Conservation (phyloP, 495 filamentous ascomycete genomes). For the Schizothecium vesticola region DNA sequence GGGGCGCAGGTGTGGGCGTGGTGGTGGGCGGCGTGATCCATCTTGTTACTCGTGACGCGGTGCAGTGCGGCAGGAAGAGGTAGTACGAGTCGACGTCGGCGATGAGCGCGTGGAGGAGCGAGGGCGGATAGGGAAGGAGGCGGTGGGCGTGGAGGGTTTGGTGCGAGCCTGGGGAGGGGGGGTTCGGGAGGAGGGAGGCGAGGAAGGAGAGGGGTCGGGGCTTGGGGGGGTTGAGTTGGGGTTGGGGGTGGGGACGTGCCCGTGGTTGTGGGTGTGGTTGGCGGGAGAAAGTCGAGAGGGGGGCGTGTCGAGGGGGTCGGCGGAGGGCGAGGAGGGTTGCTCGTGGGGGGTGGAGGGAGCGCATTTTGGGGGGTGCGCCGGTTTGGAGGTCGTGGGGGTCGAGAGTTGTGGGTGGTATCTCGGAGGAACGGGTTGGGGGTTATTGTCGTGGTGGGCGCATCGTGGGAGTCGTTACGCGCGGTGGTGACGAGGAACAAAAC, state of each 20-base stretch:
- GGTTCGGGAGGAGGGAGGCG: conserved; percentile 11
- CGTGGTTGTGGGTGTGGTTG: not conserved
- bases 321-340: not conserved
- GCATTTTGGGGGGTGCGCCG: not conserved
- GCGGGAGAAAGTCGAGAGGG: not conserved
- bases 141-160: conserved; percentile 62
- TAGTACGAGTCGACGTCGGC: conserved; percentile 77
- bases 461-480: not conserved
- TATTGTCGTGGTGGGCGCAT: not conserved
- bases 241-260: not conserved
- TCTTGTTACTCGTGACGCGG: conserved; percentile 60
- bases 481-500: not conserved
- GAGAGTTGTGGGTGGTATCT: no score
- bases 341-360: not conserved
- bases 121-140: conserved; percentile 70
- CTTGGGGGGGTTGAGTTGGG: not conserved
- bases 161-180: not conserved
- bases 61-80: conserved; percentile 82
- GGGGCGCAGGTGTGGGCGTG: conserved; percentile 10
- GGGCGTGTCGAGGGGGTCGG: not conserved
- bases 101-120: conserved; percentile 71
- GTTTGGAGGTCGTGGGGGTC: not conserved
- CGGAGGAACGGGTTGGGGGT: not conserved
- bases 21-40: conserved; percentile 35
- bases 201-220: conserved; percentile 12